phyloP scores from a whole-genome alignment of 2,329 filamentous ascomycete species.

The Penicillium sp. region DNA sequence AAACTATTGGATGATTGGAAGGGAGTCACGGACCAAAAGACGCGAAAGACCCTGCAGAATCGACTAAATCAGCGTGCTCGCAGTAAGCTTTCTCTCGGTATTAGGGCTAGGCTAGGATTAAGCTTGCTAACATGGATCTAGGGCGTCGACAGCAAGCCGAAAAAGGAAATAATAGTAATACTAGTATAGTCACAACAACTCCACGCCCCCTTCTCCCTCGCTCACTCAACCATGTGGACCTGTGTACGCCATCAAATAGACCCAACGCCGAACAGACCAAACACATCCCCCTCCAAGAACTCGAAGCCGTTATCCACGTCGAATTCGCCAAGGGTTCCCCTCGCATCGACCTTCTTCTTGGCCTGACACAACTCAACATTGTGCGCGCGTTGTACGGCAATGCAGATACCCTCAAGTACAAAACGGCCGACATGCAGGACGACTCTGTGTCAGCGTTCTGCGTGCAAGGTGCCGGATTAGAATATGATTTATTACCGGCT shows the following conservation, averaged over 20 bases:
- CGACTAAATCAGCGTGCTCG: slow-evolving; percentile 10
- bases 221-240: slow-evolving; percentile 3
- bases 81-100: slow-evolving; percentile 2
- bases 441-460: slow-evolving; percentile 11
- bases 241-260: no score
- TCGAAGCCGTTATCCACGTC: slow-evolving; percentile 5
- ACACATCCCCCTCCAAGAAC: background rate
- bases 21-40: slow-evolving; percentile 4
- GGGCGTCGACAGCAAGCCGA: slow-evolving; percentile 1
- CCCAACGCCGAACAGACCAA: background rate
- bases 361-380: slow-evolving; percentile 9
- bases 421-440: background rate
- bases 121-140: background rate
- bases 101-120: background rate
- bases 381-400: slow-evolving; percentile 7
- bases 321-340: slow-evolving; percentile 10
- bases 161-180: background rate
- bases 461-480: background rate
- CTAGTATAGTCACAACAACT: no score
- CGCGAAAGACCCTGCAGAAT: slow-evolving; percentile 10
- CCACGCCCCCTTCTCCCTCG: background rate
- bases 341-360: slow-evolving; percentile 7
- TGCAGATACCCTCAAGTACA: slow-evolving; percentile 10
- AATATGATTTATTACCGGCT: background rate
- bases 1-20: slow-evolving; percentile 7